phyloP scores from a whole-genome alignment of 805 yeast genomes.

The Ogataea ganodermae region DNA sequence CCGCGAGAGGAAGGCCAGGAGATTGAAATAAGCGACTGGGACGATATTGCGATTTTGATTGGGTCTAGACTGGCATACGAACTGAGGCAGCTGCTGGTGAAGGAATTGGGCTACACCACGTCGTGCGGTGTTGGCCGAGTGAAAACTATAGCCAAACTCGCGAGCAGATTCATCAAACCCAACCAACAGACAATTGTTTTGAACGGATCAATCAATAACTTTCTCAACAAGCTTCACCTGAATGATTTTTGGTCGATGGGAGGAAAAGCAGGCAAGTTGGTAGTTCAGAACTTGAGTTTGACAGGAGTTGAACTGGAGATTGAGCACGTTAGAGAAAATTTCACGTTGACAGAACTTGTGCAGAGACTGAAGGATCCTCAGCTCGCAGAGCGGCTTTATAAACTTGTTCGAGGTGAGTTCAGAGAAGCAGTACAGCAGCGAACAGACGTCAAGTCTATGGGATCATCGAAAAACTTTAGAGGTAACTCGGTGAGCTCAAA shows the following conservation, averaged over 20 bases:
- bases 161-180: conserved; percentile 84
- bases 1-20: conserved; percentile 27
- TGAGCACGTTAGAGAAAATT: conserved; percentile 51
- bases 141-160: conserved; percentile 81
- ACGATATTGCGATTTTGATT: conserved; percentile 67
- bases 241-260: conserved; percentile 89
- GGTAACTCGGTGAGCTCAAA: conserved; percentile 51
- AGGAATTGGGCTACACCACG: conserved; percentile 74
- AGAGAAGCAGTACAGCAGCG: conserved; percentile 56
- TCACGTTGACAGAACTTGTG: conserved; percentile 42
- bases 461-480: conserved; percentile 79
- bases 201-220: conserved; percentile 47
- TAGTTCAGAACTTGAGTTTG: conserved; percentile 50
- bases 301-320: conserved; percentile 43
- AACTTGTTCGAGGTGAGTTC: conserved; percentile 65
- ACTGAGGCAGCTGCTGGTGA: conserved; percentile 53
- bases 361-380: conserved; percentile 41
- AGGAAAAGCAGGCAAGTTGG: conserved; percentile 75
- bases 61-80: conserved; percentile 63
- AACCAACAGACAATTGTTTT: conserved; percentile 78
- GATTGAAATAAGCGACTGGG: conserved; percentile 60
- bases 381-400: conserved; percentile 56
- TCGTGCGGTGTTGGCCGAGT: conserved; percentile 85
- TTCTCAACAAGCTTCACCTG: conserved; percentile 62
- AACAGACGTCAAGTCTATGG: conserved; percentile 79